Base-by-base conservation (phyloP, 352 stramenopile genomes). In the Globisporangium sylvaticum region DNA sequence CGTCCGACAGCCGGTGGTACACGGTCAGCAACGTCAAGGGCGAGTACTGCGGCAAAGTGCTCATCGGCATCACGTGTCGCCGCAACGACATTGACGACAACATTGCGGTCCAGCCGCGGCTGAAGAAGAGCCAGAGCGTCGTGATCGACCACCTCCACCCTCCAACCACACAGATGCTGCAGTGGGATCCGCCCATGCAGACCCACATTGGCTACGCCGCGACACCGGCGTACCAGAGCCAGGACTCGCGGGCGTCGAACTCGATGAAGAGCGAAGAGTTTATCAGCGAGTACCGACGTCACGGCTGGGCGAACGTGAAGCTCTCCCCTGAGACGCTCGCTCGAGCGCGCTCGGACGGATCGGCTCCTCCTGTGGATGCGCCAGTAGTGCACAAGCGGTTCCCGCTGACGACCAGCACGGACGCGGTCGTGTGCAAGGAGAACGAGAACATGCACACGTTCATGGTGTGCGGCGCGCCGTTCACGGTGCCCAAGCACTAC, bases 391-490 rank as follows among this genome's bases (percentile, higher is more conserved):
- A 76, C 72, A 88, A 83, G 56, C 76, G 69, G 8, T 85, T 85
- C 34, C 67, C 74, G 9, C 62, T 68, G 20, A 72, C 32, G 9
- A 80, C 58, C 53, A 69, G 59, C 59, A 70, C 60, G 2, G 83
- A 93, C 42, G 82, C 87, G 7, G 71, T 95, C 9, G 73, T 81
- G 37, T 95, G 87, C 70, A 93, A 95, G 67, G 87, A 95, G 46
- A 92, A 95, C 65, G 80, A 85, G 32, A 79, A 87, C 39, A 95
- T 95, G 87, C 88, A 95, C 72, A 94, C 87, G 15, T 96, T 95
- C 61, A 95, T 93, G 81, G 88, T 96, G 34, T 95, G 87, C 50
- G 88, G 89, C n/a, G 88, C 88, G 55, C 86, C 85, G 14, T 96
- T 96, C 58, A 92, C 83, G 54, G 92, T 96, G 54, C 85, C 89